Percentiles rank a stretch among this genome's conserved stretches.
These are phyloP conservation scores for Colletotrichum neosansevieriae DNA, from an alignment of 2,329 filamentous ascomycete species.

Conservation along the genomic window DNA sequence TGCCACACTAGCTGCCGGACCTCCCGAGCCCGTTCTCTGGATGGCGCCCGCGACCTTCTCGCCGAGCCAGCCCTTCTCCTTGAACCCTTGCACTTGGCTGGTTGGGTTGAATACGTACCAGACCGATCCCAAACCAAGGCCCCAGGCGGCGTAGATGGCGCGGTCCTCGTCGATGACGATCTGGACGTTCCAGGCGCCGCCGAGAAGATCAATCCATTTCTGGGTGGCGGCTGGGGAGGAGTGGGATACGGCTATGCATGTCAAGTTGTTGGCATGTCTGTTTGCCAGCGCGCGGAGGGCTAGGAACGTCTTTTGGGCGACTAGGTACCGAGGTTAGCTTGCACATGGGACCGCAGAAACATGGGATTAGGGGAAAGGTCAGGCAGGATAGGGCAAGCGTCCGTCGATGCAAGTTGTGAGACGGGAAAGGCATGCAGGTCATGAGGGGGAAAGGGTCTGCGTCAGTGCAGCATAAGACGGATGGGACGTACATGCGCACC, in stretches of 20 bases:
- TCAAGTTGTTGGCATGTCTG: conserved; percentile 60
- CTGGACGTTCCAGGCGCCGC: conserved; percentile 68
- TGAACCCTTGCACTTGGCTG: conserved; percentile 65
- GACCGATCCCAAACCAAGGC: conserved; percentile 62
- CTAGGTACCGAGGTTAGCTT: conserved; percentile 46
- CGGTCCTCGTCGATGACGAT: conserved; percentile 68
- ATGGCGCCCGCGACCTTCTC: conserved; percentile 62
- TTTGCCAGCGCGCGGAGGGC: conserved; percentile 66
- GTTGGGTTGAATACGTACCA: conserved; percentile 67
- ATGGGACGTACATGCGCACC: conserved; percentile 63
- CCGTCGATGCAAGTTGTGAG: not conserved
- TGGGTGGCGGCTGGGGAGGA: conserved; percentile 66
- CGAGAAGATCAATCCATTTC: conserved; percentile 69
- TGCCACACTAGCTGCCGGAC: conserved; percentile 5
- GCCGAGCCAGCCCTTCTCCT: conserved; percentile 67
- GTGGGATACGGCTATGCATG: conserved; percentile 71
- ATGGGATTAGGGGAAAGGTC: not conserved
- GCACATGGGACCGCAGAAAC: not conserved
- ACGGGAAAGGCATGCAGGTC: not conserved
- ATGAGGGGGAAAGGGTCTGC: not conserved
- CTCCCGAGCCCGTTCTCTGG: conserved; percentile 44
- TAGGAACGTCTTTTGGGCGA: conserved; percentile 69
- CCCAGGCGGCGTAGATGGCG: conserved; percentile 70
- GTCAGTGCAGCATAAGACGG: conserved; percentile 14
- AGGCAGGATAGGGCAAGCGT: not conserved